Conservation (phyloP, 352 stramenopile genomes). For the Aphanomyces astaci region DNA sequence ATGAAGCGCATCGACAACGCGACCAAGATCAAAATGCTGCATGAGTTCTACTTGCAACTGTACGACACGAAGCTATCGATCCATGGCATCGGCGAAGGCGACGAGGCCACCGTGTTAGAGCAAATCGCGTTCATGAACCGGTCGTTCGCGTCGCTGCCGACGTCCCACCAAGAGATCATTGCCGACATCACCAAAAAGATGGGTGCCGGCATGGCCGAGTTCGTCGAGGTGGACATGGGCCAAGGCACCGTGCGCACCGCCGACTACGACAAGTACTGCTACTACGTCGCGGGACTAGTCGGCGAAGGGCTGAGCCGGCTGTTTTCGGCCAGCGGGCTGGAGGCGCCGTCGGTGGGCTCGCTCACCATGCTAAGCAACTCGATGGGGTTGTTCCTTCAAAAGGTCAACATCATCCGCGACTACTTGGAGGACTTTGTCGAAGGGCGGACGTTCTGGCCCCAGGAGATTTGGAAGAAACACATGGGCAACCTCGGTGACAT, state of each 20-base stretch:
- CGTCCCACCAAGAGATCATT: slow-evolving; percentile 54
- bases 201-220: slow-evolving; percentile 87
- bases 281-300: slow-evolving; percentile 88
- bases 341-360: slow-evolving; percentile 43
- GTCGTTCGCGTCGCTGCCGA: slow-evolving; percentile 15
- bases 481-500: slow-evolving; percentile 31
- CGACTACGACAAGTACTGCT: slow-evolving; percentile 90
- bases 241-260: slow-evolving; percentile 73
- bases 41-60: slow-evolving; percentile 17
- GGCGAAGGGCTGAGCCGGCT: slow-evolving; percentile 84
- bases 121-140: slow-evolving; percentile 22
- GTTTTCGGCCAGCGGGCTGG: slow-evolving; percentile 53
- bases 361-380: slow-evolving; percentile 51
- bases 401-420: slow-evolving; percentile 93
- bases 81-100: slow-evolving; percentile 13
- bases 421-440: slow-evolving; percentile 93
- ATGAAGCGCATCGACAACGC: slow-evolving; percentile 65
- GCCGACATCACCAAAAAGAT: slow-evolving; percentile 83
- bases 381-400: slow-evolving; percentile 92
- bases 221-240: slow-evolving; percentile 83
- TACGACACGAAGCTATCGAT: slow-evolving; percentile 20
- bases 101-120: slow-evolving; percentile 26
- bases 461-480: slow-evolving; percentile 84
- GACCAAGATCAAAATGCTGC: slow-evolving; percentile 24
- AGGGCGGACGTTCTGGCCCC: slow-evolving; percentile 86